Evolutionary conservation across 164 flowering plant genomes (phyloP), one percentile per base, ranked within the genome.

Genomic region (Cinnamomum micranthum): DNA sequence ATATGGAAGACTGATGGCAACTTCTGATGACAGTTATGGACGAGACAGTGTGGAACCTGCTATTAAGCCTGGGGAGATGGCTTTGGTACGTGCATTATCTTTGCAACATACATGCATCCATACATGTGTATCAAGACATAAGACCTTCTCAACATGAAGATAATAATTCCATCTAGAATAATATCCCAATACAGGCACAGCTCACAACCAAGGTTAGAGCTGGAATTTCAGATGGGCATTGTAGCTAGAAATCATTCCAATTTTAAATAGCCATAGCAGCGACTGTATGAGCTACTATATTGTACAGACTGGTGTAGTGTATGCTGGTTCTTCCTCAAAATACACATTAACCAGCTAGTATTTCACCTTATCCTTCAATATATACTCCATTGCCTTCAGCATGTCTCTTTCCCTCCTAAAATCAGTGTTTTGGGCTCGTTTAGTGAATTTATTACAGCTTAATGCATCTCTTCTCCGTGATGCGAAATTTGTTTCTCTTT

Each of bases 11-110:
- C 25, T 41, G 24, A 50, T 51, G 19, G 20, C 5, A 25, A 22
- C 52, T 59, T 12, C 47, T 35, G 31, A 24, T 47, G 65, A 72
- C 90, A 93, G 98, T 6, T 93, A 90, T 79, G 98, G 89, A 41
- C 80, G 95, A 81, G 98, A 91, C 80, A 83, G 81, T 64, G 95
- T 90, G 59, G 98, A 93, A 77, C 98, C 98, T 75, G 86, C 87
- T 73, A 41, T 90, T 74, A 93, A 93, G 78, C 98, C 95, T 66
- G 98, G 98, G 76, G 97, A 90, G 71, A 59, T 87, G 15, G 92
- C 92, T 67, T 74, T 93, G 93, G 98, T 93, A 87, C 58, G 92
- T 74, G 10, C 66, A 55, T 55, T 66, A 5, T 4, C 19, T 69
- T 65, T 64, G 68, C 33, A 71, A 24, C 52, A 59, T 67, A 9